A percentile compares a stretch with the other conserved stretches of the same genome.
phyloP scores from a whole-genome alignment of 306 rosid species.

The Pterocarpus santalinus region DNA sequence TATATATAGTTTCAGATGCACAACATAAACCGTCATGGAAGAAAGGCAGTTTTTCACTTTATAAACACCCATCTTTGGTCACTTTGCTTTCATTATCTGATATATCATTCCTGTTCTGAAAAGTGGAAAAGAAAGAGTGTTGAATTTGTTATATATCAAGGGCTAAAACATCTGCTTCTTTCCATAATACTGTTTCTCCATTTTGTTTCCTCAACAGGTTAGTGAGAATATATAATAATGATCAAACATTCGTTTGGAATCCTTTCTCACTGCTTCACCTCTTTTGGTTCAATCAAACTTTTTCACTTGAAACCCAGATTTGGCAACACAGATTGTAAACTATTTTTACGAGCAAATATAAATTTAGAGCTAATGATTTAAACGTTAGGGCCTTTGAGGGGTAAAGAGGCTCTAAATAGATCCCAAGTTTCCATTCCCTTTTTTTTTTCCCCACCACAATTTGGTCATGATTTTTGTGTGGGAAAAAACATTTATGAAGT shows the following conservation, averaged over 20 bases:
- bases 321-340: conserved; percentile 35
- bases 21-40: conserved; percentile 14
- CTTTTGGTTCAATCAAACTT: conserved; percentile 51
- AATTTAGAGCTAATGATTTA: conserved; percentile 32
- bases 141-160: conserved; percentile 33
- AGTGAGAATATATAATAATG: conserved; percentile 59
- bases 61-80: conserved; percentile 64
- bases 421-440: conserved; percentile 30
- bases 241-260: conserved; percentile 49
- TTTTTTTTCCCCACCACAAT: background rate
- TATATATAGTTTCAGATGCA: conserved; percentile 41
- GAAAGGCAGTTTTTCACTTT: conserved; percentile 60
- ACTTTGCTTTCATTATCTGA: conserved; percentile 64
- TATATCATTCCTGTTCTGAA: conserved; percentile 50
- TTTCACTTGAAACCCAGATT: conserved; percentile 46
- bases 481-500: conserved; percentile 29
- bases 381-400: conserved; percentile 7
- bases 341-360: conserved; percentile 33
- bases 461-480: background rate
- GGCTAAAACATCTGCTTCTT: conserved; percentile 55
- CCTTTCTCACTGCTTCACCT: conserved; percentile 50
- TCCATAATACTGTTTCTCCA: conserved; percentile 38
- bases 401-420: conserved; percentile 10
- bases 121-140: conserved; percentile 41
- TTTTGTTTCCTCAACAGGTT: conserved; percentile 58